Conservation (phyloP, 441 rosid genomes). For the Jatropha podagrica region DNA sequence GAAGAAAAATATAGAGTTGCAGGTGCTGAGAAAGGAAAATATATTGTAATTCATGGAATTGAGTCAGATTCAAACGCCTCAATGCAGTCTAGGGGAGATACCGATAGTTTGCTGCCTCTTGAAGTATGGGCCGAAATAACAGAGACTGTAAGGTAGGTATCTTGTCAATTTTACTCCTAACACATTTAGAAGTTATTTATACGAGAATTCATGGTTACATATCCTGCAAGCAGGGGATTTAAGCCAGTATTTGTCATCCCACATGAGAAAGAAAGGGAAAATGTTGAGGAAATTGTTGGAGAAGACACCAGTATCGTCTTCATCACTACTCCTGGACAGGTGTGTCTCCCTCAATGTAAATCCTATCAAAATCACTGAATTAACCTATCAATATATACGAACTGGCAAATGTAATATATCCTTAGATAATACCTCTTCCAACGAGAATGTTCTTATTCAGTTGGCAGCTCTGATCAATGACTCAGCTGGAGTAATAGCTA, state of each 20-base stretch:
- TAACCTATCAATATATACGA: neutral
- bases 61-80: constrained; percentile 93
- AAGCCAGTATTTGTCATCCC: constrained; percentile 83
- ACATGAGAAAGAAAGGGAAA: constrained; percentile 88
- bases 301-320: constrained; percentile 67
- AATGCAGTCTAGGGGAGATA: constrained; percentile 83
- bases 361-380: neutral
- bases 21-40: constrained; percentile 77
- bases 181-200: neutral
- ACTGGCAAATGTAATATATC: neutral
- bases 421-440: neutral
- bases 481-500: constrained; percentile 86
- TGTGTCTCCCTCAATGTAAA: constrained; percentile 11
- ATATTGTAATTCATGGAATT: constrained; percentile 83
- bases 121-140: constrained; percentile 66
- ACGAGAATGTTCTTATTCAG: constrained; percentile 37
- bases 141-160: constrained; percentile 45
- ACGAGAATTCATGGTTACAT: neutral
- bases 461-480: constrained; percentile 89
- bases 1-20: constrained; percentile 67
- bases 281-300: constrained; percentile 70
- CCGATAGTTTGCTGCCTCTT: constrained; percentile 76
- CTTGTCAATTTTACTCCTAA: neutral
- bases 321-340: constrained; percentile 95
- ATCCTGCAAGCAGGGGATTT: constrained; percentile 48